Evolutionary conservation across 129 eudicot species (phyloP), one percentile per base, ranked within the genome.

Genomic region (Chrysanthemum seticuspe): DNA sequence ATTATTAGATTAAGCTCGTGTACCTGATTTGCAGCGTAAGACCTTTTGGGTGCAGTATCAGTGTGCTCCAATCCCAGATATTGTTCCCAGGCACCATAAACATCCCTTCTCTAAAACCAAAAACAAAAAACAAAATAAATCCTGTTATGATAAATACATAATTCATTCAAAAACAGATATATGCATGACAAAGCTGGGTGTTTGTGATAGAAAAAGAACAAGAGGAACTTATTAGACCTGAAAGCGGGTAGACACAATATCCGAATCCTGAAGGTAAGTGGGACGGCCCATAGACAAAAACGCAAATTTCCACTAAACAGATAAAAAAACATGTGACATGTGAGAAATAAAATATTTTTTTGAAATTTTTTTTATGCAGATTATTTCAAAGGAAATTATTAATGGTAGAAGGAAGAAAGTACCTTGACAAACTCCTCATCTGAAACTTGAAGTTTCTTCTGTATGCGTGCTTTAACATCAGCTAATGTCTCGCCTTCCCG

Each of bases 391-490:
- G 47, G 47, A 19, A 44, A 23, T 45, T 6, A 55, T 44, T 55
- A 5, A 55, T 55, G 13, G 54, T 62, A 29, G 48, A 62, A 8
- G 14, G 34, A 57, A 9, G 48, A 47, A 61, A 7, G 25, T 78
- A 91, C 97, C 97, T 88, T 91, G 0, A 88, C 84, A 51, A 88
- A 91, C 74, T 91, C 97, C 79, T 91, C 97, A 72, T 91, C 96
- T 18, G 96, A 85, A 72, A 88, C 90, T 74, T 84, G 90, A 72
- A 91, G 74, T 79, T 88, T 91, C 79, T 91, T 86, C 72, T 91
- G 97, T 60, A 91, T 76, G 58, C 96, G 95, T 65, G 63, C 34
- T 77, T 88, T 91, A 47, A 91, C 88, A 55, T 84, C 89, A 68
- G 92, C 84, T 76, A 91, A 77, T 10, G 82, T 88, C 71, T 91